Percentiles rank a stretch among this genome's conserved stretches.
phyloP scores from a whole-genome alignment of 1,284 basidiomycete genomes.

The Ustilago nuda region DNA sequence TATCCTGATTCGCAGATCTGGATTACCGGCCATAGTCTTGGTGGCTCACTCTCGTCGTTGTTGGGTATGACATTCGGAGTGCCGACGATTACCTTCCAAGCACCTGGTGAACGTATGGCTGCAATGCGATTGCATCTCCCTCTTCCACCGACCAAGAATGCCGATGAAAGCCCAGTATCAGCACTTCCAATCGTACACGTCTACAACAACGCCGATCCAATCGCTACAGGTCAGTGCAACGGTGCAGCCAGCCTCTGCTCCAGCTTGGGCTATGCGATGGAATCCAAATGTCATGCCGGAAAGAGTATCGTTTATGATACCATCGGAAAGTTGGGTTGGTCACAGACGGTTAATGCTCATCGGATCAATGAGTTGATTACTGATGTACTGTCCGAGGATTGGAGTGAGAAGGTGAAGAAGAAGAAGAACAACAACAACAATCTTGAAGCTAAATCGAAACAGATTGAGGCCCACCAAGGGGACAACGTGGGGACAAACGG shows the following conservation, averaged over 20 bases:
- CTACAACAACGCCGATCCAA: constrained; percentile 84
- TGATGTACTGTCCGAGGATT: constrained; percentile 79
- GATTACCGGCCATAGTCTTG: constrained; percentile 90
- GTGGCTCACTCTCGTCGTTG: constrained; percentile 86
- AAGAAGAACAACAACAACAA: constrained; percentile 34
- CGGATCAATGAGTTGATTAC: constrained; percentile 81
- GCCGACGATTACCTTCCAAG: constrained; percentile 88
- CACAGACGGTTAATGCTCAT: constrained; percentile 81
- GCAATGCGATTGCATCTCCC: constrained; percentile 89
- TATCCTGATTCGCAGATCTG: constrained; percentile 94
- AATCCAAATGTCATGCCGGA: constrained; percentile 80
- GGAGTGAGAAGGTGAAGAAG: constrained; percentile 73
- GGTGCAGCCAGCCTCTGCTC: constrained; percentile 61
- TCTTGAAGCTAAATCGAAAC: not conserved
- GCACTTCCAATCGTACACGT: constrained; percentile 75
- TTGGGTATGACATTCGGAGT: constrained; percentile 91
- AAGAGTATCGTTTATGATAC: constrained; percentile 89
- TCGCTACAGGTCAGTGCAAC: constrained; percentile 67
- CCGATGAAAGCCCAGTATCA: constrained; percentile 55
- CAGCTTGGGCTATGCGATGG: constrained; percentile 67
- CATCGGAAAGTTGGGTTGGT: constrained; percentile 83
- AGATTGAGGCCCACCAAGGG: not conserved
- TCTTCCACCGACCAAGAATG: constrained; percentile 70
- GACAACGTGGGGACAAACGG: constrained; percentile 15
- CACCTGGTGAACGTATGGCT: constrained; percentile 89